Evolutionary conservation across 2,329 filamentous ascomycete genomes (phyloP).

Genomic region (Scortechinia acanthostroma): DNA sequence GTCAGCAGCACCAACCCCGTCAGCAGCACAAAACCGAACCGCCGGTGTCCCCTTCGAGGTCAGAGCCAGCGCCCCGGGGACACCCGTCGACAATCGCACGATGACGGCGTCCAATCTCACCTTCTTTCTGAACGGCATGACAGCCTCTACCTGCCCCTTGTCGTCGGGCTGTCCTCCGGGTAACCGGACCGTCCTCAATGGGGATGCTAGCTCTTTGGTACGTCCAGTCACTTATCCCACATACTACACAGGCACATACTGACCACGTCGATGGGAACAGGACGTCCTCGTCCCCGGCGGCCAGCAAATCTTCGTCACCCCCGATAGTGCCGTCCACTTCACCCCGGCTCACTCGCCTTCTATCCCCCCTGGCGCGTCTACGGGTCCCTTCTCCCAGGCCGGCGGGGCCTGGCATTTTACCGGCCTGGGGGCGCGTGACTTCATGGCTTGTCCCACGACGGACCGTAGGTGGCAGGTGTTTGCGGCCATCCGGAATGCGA

Average conservation of each 20-base stretch:
- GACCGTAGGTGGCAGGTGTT: background rate
- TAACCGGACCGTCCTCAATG: background rate
- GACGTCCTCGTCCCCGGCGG: conserved; percentile 52
- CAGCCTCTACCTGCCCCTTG: background rate
- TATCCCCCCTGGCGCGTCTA: conserved; percentile 39
- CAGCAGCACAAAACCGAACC: no score
- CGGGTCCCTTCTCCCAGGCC: conserved; percentile 31
- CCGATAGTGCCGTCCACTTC: conserved; percentile 44
- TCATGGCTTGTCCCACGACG: background rate
- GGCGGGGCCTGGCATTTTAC: background rate
- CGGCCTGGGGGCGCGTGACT: no score
- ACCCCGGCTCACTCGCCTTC: conserved; percentile 42
- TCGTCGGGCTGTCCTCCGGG: background rate
- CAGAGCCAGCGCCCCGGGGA: background rate
- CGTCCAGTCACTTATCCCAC: no score
- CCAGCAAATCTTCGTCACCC: conserved; percentile 49
- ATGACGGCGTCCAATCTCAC: background rate
- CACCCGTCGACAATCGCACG: background rate
- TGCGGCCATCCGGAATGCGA: background rate
- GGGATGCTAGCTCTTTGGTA: background rate
- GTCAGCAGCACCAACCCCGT: no score
- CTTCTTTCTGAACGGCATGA: background rate
- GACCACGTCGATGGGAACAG: background rate
- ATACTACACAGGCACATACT: background rate
- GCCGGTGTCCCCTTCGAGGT: no score